Percentiles rank a stretch among this genome's conserved stretches.
Conservation (phyloP, 1,284 basidiomycete species). For the Megacollybia platyphylla region DNA sequence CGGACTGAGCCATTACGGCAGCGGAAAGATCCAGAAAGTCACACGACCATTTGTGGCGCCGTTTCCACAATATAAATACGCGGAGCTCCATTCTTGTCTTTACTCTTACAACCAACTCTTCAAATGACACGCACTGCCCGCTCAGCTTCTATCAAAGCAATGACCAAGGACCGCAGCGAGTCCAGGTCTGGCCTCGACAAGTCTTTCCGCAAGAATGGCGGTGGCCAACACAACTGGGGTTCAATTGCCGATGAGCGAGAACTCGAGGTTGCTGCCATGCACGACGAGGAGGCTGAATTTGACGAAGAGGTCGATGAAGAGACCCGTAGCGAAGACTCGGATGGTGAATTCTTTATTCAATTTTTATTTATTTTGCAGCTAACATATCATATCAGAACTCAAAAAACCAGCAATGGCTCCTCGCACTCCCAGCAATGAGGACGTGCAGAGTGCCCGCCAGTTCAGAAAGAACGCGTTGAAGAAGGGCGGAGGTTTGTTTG, state of each 20-base stretch:
- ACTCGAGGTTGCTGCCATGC: conserved; percentile 38
- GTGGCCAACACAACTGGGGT: conserved; percentile 79
- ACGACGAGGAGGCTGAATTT: conserved; percentile 31
- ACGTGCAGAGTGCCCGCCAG: conserved; percentile 47
- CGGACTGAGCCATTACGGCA: neutral
- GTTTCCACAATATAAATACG: conserved; percentile 3
- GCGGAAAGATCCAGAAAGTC: conserved; percentile 1
- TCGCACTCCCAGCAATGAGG: conserved; percentile 32
- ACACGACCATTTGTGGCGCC: conserved; percentile 1
- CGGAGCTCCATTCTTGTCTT: neutral
- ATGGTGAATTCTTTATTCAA: neutral
- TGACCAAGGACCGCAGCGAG: conserved; percentile 68
- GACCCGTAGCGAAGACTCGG: conserved; percentile 3
- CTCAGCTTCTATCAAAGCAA: conserved; percentile 60
- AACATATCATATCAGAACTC: conserved; percentile 1
- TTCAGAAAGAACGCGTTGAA: conserved; percentile 61
- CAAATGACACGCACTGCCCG: conserved; percentile 41
- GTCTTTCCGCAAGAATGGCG: conserved; percentile 66
- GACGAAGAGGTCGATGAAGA: conserved; percentile 12
- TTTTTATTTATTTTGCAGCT: neutral
- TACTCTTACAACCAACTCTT: conserved; percentile 4
- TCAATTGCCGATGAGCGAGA: conserved; percentile 49
- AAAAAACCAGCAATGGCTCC: conserved; percentile 16
- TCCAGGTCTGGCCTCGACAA: conserved; percentile 67
- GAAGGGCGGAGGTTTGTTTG: conserved; percentile 28